These are phyloP conservation scores for Cenchrus purpureus DNA, from an alignment of 176 grass and related monocot species.

Conservation along the genomic window DNA sequence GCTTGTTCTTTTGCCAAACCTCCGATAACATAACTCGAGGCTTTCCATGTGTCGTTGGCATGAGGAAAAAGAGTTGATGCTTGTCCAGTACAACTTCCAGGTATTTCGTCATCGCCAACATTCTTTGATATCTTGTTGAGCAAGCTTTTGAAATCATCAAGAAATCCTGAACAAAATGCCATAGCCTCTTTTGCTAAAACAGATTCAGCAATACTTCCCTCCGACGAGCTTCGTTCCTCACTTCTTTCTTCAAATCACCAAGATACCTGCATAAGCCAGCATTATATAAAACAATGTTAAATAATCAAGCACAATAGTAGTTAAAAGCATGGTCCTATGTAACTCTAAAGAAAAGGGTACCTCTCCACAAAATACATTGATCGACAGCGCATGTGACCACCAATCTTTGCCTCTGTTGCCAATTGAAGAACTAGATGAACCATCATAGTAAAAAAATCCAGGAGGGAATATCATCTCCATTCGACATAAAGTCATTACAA, in stretches of 20 bases:
- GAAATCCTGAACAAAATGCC: background rate
- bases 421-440: slow-evolving; percentile 24
- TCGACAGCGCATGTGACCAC: too few species aligned
- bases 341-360: background rate
- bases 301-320: background rate
- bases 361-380: slow-evolving; percentile 30
- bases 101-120: background rate
- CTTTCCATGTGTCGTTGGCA: slow-evolving; percentile 1
- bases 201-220: background rate
- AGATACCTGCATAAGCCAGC: background rate
- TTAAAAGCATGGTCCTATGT: background rate
- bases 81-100: background rate
- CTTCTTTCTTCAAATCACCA: background rate
- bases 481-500: background rate
- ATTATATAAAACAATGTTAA: background rate
- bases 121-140: background rate
- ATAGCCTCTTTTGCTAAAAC: slow-evolving; percentile 5
- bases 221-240: background rate
- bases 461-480: slow-evolving; percentile 5
- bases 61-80: slow-evolving; percentile 5
- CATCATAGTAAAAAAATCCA: background rate
- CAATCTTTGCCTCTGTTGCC: slow-evolving; percentile 17
- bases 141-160: background rate
- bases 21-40: background rate
- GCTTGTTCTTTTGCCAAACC: slow-evolving; percentile 29